Conservation (phyloP, 2,329 filamentous ascomycete genomes). For the Didymella glomerata region DNA sequence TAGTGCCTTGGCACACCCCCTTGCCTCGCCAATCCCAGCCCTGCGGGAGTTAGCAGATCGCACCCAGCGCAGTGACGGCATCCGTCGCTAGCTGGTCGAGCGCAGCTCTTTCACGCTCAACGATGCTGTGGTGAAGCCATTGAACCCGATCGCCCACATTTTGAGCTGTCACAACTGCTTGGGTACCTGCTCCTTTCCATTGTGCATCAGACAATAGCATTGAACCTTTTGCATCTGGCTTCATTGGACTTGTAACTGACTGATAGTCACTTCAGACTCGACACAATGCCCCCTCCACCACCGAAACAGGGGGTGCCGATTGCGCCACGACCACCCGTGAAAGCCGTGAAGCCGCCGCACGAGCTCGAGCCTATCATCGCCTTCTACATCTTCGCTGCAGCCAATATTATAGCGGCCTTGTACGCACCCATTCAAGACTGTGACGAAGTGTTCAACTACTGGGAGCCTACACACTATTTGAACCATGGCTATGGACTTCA, state of each 20-base stretch:
- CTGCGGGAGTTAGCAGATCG: slow-evolving; percentile 24
- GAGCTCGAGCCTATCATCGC: slow-evolving; percentile 73
- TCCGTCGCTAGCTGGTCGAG: slow-evolving; percentile 14
- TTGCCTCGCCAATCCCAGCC: slow-evolving; percentile 27
- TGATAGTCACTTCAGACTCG: slow-evolving; percentile 16
- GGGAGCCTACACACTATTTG: slow-evolving; percentile 95
- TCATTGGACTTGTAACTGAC: slow-evolving; percentile 30
- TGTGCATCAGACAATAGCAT: neutral
- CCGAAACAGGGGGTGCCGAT: slow-evolving; percentile 18
- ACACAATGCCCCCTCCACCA: slow-evolving; percentile 19
- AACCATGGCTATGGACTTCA: slow-evolving; percentile 91
- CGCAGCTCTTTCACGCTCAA: slow-evolving; percentile 16
- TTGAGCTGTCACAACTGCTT: neutral
- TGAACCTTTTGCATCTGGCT: neutral
- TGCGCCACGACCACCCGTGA: neutral
- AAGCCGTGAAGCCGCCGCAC: slow-evolving; percentile 42
- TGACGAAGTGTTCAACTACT: slow-evolving; percentile 99
- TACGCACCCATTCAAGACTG: slow-evolving; percentile 96
- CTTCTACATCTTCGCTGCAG: slow-evolving; percentile 80
- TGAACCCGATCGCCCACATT: slow-evolving; percentile 29
- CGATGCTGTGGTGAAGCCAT: slow-evolving; percentile 11
- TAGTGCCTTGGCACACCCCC: slow-evolving; percentile 31
- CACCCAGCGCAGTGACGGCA: slow-evolving; percentile 20
- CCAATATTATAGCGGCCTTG: slow-evolving; percentile 77
- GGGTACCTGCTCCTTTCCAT: slow-evolving; percentile 3